phyloP scores from a whole-genome alignment of 2,329 filamentous ascomycete genomes.

The Didymella exigua region DNA sequence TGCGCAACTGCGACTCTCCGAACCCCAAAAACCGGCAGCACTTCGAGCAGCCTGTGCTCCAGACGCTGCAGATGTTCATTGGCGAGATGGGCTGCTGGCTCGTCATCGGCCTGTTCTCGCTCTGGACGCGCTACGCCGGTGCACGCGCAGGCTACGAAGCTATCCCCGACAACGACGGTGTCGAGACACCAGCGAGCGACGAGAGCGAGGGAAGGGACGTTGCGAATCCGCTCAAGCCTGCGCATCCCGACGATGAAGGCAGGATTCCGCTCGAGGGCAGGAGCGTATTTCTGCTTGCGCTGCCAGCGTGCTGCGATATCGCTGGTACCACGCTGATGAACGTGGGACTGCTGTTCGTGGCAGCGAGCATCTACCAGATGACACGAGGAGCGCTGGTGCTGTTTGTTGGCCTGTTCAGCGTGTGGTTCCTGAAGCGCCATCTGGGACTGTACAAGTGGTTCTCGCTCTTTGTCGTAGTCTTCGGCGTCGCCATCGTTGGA shows the following conservation, averaged over 20 bases:
- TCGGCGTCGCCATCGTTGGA: conserved; percentile 87
- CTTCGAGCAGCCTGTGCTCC: conserved; percentile 95
- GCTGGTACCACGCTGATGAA: conserved; percentile 97
- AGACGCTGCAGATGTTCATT: conserved; percentile 97
- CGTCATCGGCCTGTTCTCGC: conserved; percentile 72
- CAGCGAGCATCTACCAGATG: conserved; percentile 98
- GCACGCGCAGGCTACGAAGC: conserved; percentile 67
- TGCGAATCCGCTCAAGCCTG: conserved; percentile 58
- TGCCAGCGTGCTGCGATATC: conserved; percentile 93
- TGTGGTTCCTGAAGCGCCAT: conserved; percentile 81
- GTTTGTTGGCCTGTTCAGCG: conserved; percentile 94
- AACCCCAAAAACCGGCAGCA: conserved; percentile 68
- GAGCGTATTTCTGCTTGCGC: conserved; percentile 74
- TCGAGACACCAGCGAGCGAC: conserved; percentile 50
- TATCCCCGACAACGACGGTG: conserved; percentile 53
- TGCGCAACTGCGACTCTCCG: conserved; percentile 79
- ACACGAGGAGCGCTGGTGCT: conserved; percentile 91
- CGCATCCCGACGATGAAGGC: conserved; percentile 59
- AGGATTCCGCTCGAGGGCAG: conserved; percentile 69
- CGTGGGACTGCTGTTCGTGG: conserved; percentile 88
- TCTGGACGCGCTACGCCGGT: conserved; percentile 65
- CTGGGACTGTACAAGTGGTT: conserved; percentile 91
- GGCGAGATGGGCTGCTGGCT: conserved; percentile 97
- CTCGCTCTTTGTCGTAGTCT: conserved; percentile 82
- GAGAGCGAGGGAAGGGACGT: conserved; percentile 53